Evolutionary conservation across 2,329 filamentous ascomycete genomes (phyloP), one percentile per base, ranked within the genome.

Genomic region (Fusarium falciforme): DNA sequence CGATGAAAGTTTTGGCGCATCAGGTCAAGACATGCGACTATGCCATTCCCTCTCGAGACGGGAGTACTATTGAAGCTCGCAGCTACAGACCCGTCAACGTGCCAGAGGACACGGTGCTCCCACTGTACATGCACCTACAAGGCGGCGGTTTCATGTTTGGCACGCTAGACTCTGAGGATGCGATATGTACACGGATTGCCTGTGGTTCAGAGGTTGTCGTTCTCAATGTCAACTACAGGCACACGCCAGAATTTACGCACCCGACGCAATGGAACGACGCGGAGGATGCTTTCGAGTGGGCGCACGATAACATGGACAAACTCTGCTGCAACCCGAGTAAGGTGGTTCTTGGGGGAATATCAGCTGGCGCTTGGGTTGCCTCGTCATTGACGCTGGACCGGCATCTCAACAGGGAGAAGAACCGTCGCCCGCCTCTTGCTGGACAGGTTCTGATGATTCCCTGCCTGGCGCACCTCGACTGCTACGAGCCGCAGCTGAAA

Each of bases 121-220:
- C 89, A 0, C 79, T 89, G 0, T 88, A 86, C 64, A 78, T 88
- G 22, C 86, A 88, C 70, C 78, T 89, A 1, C 89, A 90, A 70
- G 89, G 89, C 5, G 89, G 88, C 4, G 89, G 88, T 0, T 91
- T 88, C 66, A 72, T 89, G 10, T 87, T 88, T n/a, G 90, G 90
- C 2, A 88, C 85, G 0, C 75, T 91, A 3, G 72, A 78, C 1
- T 85, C 85, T 0, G 89, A 91, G 68, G 89, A 91, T 63, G 85
- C 85, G 0, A 82, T 81, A 1, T 91, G 89, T 70, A 79, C 85
- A 0, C 82, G 83, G 0, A 84, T 89, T 11, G 86, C 88, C 0
- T 76, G 84, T 14, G 81, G 82, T 6, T 77, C 82, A 0, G 78
- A 80, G 1, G 82, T 86, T 3, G 79, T 87, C 0, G 88, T 90